Conservation (phyloP, 2,329 filamentous ascomycete species). For the Aspergillus sp. region DNA sequence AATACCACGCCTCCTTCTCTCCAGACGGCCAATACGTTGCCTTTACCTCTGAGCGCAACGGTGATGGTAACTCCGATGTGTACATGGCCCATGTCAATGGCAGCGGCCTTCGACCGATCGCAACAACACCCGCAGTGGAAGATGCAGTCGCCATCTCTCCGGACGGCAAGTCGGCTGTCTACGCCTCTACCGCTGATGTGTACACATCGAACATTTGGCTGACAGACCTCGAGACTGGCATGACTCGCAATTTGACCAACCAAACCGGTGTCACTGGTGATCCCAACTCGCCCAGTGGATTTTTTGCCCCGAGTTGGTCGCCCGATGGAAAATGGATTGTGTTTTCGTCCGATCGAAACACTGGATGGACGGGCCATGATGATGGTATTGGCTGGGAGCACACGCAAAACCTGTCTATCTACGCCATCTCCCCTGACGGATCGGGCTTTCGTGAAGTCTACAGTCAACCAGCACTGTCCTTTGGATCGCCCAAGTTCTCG, state of each 20-base stretch:
- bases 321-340: not conserved
- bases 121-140: slow-evolving; percentile 1
- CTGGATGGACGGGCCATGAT: slow-evolving; percentile 1
- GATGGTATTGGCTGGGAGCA: slow-evolving; percentile 6
- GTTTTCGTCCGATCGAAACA: slow-evolving; percentile 7
- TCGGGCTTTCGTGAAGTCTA: slow-evolving; percentile 1
- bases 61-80: slow-evolving; percentile 7
- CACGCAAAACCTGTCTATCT: slow-evolving; percentile 2
- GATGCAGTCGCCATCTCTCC: slow-evolving; percentile 2
- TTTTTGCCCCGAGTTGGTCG: slow-evolving; percentile 12
- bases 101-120: not conserved
- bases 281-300: slow-evolving; percentile 10
- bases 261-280: slow-evolving; percentile 1
- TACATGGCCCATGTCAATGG: slow-evolving; percentile 7
- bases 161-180: slow-evolving; percentile 1
- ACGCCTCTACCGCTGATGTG: not conserved
- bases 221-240: not conserved
- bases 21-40: slow-evolving; percentile 6
- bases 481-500: slow-evolving; percentile 1
- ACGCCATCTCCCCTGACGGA: slow-evolving; percentile 1
- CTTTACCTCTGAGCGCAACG: slow-evolving; percentile 7
- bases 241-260: slow-evolving; percentile 2
- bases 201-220: slow-evolving; percentile 4
- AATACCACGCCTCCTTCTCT: slow-evolving; percentile 6
- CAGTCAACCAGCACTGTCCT: not conserved